Evolutionary conservation across 495 filamentous ascomycete genomes (phyloP), one percentile per base, ranked within the genome.

Genomic region (Clohesyomyces aquaticus): DNA sequence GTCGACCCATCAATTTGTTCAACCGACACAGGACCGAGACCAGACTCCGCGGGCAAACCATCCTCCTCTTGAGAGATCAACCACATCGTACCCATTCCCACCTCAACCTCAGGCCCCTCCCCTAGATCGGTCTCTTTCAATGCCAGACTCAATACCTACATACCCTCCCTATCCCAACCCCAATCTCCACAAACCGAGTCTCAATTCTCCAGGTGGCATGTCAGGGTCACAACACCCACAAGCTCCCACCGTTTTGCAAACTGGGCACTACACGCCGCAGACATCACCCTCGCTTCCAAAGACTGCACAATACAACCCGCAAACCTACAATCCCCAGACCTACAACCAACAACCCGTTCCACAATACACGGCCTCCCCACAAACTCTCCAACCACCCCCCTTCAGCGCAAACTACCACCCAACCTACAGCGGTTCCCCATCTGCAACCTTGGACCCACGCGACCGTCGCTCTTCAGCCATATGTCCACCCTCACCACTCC

Each of bases 71-170:
- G 25, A 51, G 8, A 45, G 52, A 6, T 68, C 61, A 14, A 27
- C 48, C 22, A 52, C 54, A 18, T 18, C 45, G 23, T 59, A 26
- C 26, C 14, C 28, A 8, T 47, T 48, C 41, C 60, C 47, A 46
- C 42, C 53, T 19, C 41, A 41, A 12, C 60, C 60, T 1, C 61
- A 38, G 32, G 32, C 53, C 3, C 61, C 28, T 18, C 53, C 61
- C 4, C 54, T 57, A 3, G 38, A 64, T 22, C 52, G 50, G 12
- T 28, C 61, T 11, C 6, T 29, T 2, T 54, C 59, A 8, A 54
- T 61, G 49, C 59, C 59, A 21, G 48, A 29, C n/a, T 1, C 53
- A 12, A 19, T 27, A 1, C 53, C 51, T 35, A 42, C 41, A 10
- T 52, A 51, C n/a, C 51, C 45, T 29, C 16, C 59, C 1, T 35